A percentile compares a stretch with the other conserved stretches of the same genome.
Conservation (phyloP, 2,329 filamentous ascomycete species). For the Delphinella strobiligena region DNA sequence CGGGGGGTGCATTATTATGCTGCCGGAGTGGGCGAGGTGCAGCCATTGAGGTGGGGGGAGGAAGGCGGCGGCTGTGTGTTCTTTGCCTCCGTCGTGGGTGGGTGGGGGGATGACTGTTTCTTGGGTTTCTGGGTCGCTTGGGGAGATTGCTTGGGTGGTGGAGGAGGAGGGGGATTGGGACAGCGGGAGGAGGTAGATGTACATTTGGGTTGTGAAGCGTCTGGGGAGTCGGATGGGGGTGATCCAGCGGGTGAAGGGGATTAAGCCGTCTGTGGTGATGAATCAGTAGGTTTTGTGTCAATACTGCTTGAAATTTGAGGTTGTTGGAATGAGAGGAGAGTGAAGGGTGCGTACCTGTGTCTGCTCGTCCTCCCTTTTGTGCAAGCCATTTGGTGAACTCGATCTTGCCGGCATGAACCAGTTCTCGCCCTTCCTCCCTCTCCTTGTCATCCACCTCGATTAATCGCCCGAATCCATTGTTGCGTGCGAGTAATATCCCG, state of each 20-base stretch:
- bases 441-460: conserved; percentile 49
- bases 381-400: conserved; percentile 56
- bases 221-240: conserved; percentile 62
- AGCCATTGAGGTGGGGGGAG: conserved; percentile 61
- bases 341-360: conserved; percentile 45
- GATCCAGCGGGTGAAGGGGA: conserved; percentile 86
- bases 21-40: conserved; percentile 44
- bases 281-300: not conserved
- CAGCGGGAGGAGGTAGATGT: conserved; percentile 74
- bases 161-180: conserved; percentile 12
- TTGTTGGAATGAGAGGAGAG: too few relatives aligned
- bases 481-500: conserved; percentile 65
- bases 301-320: too few relatives aligned
- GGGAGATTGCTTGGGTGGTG: conserved; percentile 17
- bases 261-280: conserved; percentile 41
- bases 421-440: conserved; percentile 52
- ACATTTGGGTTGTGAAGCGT: conserved; percentile 94
- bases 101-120: conserved; percentile 55
- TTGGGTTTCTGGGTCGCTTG: conserved; percentile 1
- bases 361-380: conserved; percentile 46
- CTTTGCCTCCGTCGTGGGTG: conserved; percentile 56
- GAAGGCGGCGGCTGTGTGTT: conserved; percentile 68
- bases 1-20: conserved; percentile 80
- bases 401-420: conserved; percentile 54
- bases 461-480: conserved; percentile 39